Evolutionary conservation across 2,329 filamentous ascomycete genomes (phyloP), one percentile per base, ranked within the genome.

Genomic region (Colletotrichum sublineola): DNA sequence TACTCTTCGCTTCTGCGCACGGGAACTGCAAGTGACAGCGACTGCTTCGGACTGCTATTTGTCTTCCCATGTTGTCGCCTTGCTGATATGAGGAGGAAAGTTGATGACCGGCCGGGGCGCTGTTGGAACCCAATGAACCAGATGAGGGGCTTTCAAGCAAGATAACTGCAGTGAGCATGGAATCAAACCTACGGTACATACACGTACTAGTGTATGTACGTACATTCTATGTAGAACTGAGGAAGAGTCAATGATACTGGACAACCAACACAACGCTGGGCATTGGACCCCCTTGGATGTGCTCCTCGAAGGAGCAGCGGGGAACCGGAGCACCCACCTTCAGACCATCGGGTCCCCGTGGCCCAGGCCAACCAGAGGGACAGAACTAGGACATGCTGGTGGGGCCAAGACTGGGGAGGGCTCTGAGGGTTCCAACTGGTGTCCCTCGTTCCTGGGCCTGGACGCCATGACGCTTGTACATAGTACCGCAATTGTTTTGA

Each of bases 301-400:
- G 65, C 46, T 58, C 46, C 20, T 46, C 20, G 65, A 40, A 36
- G 53, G 56, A 36, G 50, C 42, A 46, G 67, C 62, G 67, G 67
- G 67, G 55, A n/a, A 36, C 38, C n/a, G 53, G 53, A 44, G 55
- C 38, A n/a, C 20, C 68, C 46, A 67, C 56, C 48, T 15, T 15
- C 56, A 52, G 63, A 57, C 36, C 52, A 68, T 52, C 38, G 42
- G 57, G 57, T 12, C 64, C 40, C 44, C 65, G 52, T 14, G 18
- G 63, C 33, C 38, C 58, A 58, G 38, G 38, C 69, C 65, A 71
- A 68, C 65, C 42, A 68, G 52, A 36, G 42, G 12, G 38, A 36
- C 44, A 18, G 20, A 12, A 20, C 5, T 15, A 29, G 61, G 24
- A 31, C 50, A 14, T 24, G 9, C 7, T 40, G 8, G 33, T 33